Evolutionary conservation across 1,284 basidiomycete species (phyloP).

Genomic region (Cutaneotrichosporon spelunceum): DNA sequence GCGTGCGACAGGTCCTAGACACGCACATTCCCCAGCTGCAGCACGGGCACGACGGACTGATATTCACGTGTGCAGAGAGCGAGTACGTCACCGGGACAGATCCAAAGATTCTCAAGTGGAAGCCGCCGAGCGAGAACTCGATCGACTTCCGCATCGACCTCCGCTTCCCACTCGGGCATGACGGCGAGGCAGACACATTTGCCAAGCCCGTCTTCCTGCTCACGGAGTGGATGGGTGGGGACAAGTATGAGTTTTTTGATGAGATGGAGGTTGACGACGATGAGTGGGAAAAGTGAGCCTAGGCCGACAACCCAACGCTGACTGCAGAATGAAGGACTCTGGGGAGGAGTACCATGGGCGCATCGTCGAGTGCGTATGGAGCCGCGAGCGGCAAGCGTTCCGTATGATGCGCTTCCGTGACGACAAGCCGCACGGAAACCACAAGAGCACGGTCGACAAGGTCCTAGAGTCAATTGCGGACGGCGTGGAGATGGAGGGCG

Average conservation of each 20-base stretch:
- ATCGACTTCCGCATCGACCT: constrained; percentile 95
- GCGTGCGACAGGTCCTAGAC: constrained; percentile 77
- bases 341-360: constrained; percentile 89
- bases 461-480: constrained; percentile 84
- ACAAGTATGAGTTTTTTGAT: constrained; percentile 80
- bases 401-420: constrained; percentile 85
- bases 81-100: constrained; percentile 89
- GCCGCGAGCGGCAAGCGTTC: constrained; percentile 65
- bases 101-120: constrained; percentile 93
- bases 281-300: constrained; percentile 83
- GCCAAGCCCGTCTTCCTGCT: constrained; percentile 85
- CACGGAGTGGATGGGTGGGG: constrained; percentile 67
- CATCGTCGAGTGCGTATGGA: constrained; percentile 92
- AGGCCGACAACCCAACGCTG: constrained; percentile 9
- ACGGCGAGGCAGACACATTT: constrained; percentile 66
- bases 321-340: constrained; percentile 70
- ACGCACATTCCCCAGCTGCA: constrained; percentile 81
- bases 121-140: constrained; percentile 95
- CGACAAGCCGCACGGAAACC: constrained; percentile 88
- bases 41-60: constrained; percentile 93
- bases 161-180: constrained; percentile 71
- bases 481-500: constrained; percentile 79
- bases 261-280: constrained; percentile 79
- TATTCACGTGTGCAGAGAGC: constrained; percentile 88
- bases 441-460: constrained; percentile 72